A percentile compares a stretch with the other conserved stretches of the same genome.
phyloP scores from a whole-genome alignment of 371 early-diverging fungal genomes.

The Mortierella polycephala region DNA sequence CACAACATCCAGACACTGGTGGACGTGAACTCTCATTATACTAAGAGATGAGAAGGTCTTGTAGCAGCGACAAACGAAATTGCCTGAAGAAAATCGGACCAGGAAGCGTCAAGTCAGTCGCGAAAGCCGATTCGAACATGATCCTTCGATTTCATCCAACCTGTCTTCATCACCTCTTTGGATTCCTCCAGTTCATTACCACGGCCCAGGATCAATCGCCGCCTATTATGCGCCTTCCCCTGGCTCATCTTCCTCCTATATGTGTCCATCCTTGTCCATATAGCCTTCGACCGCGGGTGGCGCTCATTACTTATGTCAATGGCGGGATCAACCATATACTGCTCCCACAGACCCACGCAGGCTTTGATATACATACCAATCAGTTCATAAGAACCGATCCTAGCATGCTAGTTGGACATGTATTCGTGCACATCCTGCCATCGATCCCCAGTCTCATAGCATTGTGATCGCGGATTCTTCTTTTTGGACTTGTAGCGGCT shows the following conservation, averaged over 20 bases:
- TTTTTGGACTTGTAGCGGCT: constrained; percentile 2
- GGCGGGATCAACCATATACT: constrained; percentile 4
- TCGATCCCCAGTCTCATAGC: constrained; percentile 8
- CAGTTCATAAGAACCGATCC: constrained; percentile 3
- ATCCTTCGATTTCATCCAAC: constrained; percentile 9
- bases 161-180: constrained; percentile 1
- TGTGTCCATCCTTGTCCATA: constrained; percentile 7
- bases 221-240: not conserved
- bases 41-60: no score
- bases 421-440: constrained; percentile 8
- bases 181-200: constrained; percentile 12
- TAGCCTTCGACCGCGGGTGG: constrained; percentile 7
- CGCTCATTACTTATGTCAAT: constrained; percentile 9
- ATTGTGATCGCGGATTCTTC: not conserved
- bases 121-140: not conserved
- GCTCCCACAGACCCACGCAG: constrained; percentile 10
- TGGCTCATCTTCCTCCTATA: constrained; percentile 2
- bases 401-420: constrained; percentile 1
- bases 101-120: not conserved
- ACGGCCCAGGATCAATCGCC: not conserved
- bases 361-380: constrained; percentile 8
- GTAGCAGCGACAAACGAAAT: no score
- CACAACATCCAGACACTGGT: no score
- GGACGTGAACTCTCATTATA: no score
- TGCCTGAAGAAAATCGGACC: no score